These are phyloP conservation scores for Auxenochlorella pyrenoidosa DNA, from an alignment of 139 green algal species.

Conservation along the genomic window DNA sequence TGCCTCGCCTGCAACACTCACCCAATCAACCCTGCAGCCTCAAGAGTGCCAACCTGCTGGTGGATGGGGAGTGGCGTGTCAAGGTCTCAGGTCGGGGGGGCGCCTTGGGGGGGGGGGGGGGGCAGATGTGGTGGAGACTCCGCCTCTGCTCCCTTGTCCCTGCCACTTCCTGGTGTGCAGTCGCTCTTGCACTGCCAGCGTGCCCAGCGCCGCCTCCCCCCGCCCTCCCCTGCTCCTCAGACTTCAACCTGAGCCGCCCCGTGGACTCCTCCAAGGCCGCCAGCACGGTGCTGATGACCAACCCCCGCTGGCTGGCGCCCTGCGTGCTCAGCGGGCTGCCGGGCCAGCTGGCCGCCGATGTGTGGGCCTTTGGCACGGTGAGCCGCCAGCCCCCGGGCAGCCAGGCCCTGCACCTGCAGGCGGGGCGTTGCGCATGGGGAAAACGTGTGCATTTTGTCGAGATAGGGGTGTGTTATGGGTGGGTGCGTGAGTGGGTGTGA, in stretches of 20 bases:
- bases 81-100: not conserved
- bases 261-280: not conserved
- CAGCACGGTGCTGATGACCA: conserved; percentile 15
- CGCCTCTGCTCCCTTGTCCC: no score
- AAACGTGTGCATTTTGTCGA: not conserved
- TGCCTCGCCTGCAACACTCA: no score
- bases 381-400: not conserved
- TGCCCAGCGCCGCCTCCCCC: not conserved
- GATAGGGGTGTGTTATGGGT: no score
- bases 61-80: not conserved
- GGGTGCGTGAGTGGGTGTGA: no score
- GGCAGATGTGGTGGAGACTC: no score
- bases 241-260: not conserved
- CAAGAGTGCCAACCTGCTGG: not conserved
- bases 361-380: conserved; percentile 6
- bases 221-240: not conserved
- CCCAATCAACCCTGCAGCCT: no score
- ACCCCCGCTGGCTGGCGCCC: conserved; percentile 11
- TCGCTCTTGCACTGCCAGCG: no score
- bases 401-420: not conserved
- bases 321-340: conserved; percentile 6
- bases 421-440: not conserved
- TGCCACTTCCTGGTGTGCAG: not conserved
- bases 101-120: no score
- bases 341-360: conserved; percentile 4